A percentile compares a stretch with the other conserved stretches of the same genome.
These are phyloP conservation scores for Medicago lupulina DNA, from an alignment of 306 rosid species.

Conservation along the genomic window DNA sequence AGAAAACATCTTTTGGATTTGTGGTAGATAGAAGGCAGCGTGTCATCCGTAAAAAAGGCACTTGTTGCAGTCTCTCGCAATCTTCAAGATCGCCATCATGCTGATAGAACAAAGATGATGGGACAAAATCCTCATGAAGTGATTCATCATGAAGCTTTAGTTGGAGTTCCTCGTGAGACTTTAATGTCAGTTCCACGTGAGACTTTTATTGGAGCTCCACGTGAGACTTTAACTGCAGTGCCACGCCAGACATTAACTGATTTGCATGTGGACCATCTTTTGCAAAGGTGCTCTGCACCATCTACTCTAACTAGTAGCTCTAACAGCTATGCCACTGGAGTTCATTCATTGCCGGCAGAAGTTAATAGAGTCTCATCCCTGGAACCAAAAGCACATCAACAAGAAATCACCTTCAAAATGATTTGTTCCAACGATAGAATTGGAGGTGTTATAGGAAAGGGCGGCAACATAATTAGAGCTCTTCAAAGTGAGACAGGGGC, in stretches of 20 bases:
- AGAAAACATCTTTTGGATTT: conserved; percentile 25
- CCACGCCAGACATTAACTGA: conserved; percentile 51
- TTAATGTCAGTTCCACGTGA: conserved; percentile 41
- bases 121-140: conserved; percentile 66
- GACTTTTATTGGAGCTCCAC: conserved; percentile 40
- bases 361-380: conserved; percentile 60
- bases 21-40: conserved; percentile 90
- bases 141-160: conserved; percentile 50
- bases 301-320: conserved; percentile 63
- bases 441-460: conserved; percentile 97
- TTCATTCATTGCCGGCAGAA: conserved; percentile 63
- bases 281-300: conserved; percentile 56
- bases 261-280: conserved; percentile 57
- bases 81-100: conserved; percentile 71
- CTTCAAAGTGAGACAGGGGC: conserved; percentile 97
- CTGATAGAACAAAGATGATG: conserved; percentile 56
- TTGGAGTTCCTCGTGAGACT: conserved; percentile 37
- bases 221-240: conserved; percentile 43
- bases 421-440: conserved; percentile 81
- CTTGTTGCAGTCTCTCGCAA: conserved; percentile 80
- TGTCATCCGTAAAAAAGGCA: conserved; percentile 81
- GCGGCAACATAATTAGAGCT: conserved; percentile 77
- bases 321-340: conserved; percentile 62
- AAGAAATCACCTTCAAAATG: conserved; percentile 78
- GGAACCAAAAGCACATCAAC: conserved; percentile 55